Evolutionary conservation across 1,284 basidiomycete genomes (phyloP).

Genomic region (Xerocomus cyaneibrunnescens): DNA sequence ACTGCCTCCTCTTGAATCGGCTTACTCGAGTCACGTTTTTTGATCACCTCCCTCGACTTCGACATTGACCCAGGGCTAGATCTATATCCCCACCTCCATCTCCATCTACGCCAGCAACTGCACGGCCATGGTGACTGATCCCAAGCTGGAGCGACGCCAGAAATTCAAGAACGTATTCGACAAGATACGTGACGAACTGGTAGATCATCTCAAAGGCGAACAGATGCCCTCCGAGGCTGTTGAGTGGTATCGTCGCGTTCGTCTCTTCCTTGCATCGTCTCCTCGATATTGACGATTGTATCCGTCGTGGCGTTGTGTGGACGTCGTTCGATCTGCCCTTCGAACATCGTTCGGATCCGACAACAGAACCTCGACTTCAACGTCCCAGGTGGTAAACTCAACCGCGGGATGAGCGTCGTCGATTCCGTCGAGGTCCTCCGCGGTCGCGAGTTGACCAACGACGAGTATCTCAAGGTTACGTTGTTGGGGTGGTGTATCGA

Average conservation of each 20-base stretch:
- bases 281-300: too few relatives aligned
- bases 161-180: conserved; percentile 34
- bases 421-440: conserved; percentile 92
- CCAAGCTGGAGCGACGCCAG: conserved; percentile 27
- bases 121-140: conserved; percentile 20
- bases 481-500: conserved; percentile 97
- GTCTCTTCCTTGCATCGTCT: background rate
- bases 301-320: too few relatives aligned
- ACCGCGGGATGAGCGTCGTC: conserved; percentile 92
- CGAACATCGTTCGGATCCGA: background rate
- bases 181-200: conserved; percentile 34
- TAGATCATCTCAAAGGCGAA: conserved; percentile 50
- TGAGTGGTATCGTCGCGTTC: conserved; percentile 60
- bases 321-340: background rate
- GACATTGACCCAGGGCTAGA: too few relatives aligned
- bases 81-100: too few relatives aligned
- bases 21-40: too few relatives aligned
- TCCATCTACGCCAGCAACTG: too few relatives aligned
- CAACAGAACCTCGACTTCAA: conserved; percentile 89
- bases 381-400: conserved; percentile 95
- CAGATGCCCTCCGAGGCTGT: conserved; percentile 63
- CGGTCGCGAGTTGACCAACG: conserved; percentile 63
- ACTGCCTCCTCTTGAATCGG: too few relatives aligned
- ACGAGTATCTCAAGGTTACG: conserved; percentile 90
- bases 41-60: too few relatives aligned